A percentile compares a stretch with the other conserved stretches of the same genome.
phyloP scores from a whole-genome alignment of 306 rosid genomes.

The Cucurbita pepo region DNA sequence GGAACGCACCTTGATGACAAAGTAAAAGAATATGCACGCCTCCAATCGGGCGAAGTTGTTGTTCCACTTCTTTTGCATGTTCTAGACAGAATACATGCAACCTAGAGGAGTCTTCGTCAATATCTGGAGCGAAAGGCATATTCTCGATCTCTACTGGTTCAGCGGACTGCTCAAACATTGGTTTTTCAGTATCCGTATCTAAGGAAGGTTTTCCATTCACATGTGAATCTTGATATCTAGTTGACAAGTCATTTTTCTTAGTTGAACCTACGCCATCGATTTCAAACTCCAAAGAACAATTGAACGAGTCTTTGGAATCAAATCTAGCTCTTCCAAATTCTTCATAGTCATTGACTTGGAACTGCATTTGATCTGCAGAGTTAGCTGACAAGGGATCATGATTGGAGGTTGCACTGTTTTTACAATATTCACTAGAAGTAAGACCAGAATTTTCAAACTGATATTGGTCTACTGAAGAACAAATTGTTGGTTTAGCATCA shows the following conservation, averaged over 20 bases:
- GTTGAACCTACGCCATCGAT: constrained; percentile 25
- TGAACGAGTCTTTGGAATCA: constrained; percentile 14
- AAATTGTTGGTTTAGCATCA: constrained; percentile 18
- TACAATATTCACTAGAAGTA: constrained; percentile 20
- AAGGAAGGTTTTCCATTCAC: constrained; percentile 19
- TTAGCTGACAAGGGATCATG: constrained; percentile 13
- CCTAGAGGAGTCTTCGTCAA: constrained; percentile 74
- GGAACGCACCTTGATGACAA: constrained; percentile 96
- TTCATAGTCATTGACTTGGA: constrained; percentile 1
- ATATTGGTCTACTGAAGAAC: constrained; percentile 34
- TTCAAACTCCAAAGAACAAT: constrained; percentile 25
- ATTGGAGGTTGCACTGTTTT: constrained; percentile 14
- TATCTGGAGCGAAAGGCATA: constrained; percentile 27
- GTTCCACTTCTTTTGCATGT: constrained; percentile 85
- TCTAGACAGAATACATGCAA: constrained; percentile 95
- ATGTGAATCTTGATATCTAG: constrained; percentile 24
- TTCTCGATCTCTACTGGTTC: constrained; percentile 22
- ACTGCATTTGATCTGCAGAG: constrained; percentile 16
- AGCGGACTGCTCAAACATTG: constrained; percentile 23
- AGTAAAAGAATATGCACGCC: constrained; percentile 72
- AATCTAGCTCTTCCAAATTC: constrained; percentile 19
- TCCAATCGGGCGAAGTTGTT: constrained; percentile 78
- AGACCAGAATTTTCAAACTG: constrained; percentile 23
- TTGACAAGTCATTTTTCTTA: constrained; percentile 16
- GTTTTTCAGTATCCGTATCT: constrained; percentile 32